Evolutionary conservation across 192 early-diverging fungal genomes (phyloP).

Genomic region (Coemansia sp.): DNA sequence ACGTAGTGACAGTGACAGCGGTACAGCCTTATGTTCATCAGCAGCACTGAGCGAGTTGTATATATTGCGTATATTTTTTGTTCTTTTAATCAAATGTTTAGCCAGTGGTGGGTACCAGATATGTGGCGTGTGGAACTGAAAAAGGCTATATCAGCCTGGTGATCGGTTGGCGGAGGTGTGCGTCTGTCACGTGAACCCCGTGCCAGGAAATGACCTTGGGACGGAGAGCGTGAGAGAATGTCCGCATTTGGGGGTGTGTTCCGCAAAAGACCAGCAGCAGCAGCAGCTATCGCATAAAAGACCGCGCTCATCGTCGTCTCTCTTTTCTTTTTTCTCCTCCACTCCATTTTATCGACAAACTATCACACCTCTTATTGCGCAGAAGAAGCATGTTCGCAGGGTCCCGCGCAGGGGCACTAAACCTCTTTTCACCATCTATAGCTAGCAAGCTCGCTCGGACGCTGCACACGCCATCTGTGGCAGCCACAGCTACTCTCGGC

Average conservation of each 20-base stretch:
- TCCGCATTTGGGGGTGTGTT: background rate
- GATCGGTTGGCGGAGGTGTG: background rate
- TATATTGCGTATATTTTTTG: background rate
- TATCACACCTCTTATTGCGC: background rate
- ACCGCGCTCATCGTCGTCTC: background rate
- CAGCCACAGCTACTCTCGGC: too few relatives aligned
- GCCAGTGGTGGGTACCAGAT: background rate
- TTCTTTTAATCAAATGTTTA: background rate
- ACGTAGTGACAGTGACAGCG: slow-evolving; percentile 33
- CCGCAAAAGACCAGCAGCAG: background rate
- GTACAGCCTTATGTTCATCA: slow-evolving; percentile 5
- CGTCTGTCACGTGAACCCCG: slow-evolving; percentile 1
- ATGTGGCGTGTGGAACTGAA: background rate
- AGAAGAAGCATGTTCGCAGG: slow-evolving; percentile 3
- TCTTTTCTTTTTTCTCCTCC: background rate
- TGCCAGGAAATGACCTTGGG: background rate
- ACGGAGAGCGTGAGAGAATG: background rate
- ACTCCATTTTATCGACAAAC: background rate
- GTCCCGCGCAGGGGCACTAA: slow-evolving; percentile 1
- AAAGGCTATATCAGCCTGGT: background rate
- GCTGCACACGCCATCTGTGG: background rate
- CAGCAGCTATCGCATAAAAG: background rate
- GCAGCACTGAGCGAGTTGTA: too few relatives aligned
- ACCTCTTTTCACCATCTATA: background rate
- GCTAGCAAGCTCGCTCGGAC: background rate